Percentiles rank a stretch among this genome's conserved stretches.
phyloP scores from a whole-genome alignment of 2,329 filamentous ascomycete genomes.

The Pyrenochaeta sp. region DNA sequence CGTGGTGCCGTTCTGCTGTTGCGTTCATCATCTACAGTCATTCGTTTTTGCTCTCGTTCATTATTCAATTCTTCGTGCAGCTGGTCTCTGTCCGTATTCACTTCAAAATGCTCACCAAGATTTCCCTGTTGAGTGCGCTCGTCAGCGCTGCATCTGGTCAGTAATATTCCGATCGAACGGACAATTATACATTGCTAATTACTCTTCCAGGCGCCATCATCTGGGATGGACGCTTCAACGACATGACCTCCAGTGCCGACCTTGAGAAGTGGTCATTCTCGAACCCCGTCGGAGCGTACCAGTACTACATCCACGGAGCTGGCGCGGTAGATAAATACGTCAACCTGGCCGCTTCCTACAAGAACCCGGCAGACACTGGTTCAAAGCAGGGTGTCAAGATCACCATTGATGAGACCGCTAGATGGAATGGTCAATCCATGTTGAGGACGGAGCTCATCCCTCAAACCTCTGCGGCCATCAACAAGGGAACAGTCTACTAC shows the following conservation, averaged over 20 bases:
- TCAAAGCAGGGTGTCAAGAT: slow-evolving; percentile 72
- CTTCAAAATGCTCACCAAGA: slow-evolving; percentile 42
- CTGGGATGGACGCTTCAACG: slow-evolving; percentile 73
- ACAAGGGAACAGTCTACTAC: slow-evolving; percentile 71
- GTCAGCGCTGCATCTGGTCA: slow-evolving; percentile 43
- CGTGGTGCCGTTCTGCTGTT: slow-evolving; percentile 7
- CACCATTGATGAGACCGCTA: slow-evolving; percentile 69
- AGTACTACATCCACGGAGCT: slow-evolving; percentile 78
- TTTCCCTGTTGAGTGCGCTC: slow-evolving; percentile 40
- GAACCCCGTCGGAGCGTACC: slow-evolving; percentile 72
- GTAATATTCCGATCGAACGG: slow-evolving; percentile 5
- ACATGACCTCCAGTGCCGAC: slow-evolving; percentile 62
- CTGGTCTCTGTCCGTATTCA: slow-evolving; percentile 30
- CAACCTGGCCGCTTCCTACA: slow-evolving; percentile 65
- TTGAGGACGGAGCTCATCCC: slow-evolving; percentile 77
- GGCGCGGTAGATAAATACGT: slow-evolving; percentile 66
- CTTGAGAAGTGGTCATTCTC: slow-evolving; percentile 70
- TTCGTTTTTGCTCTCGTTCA: slow-evolving; percentile 25
- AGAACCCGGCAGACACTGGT: slow-evolving; percentile 69
- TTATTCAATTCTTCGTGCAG: slow-evolving; percentile 22
- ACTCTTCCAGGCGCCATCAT: slow-evolving; percentile 54
- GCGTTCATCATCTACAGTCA: slow-evolving; percentile 23
- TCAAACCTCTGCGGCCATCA: slow-evolving; percentile 70
- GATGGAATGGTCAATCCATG: slow-evolving; percentile 76
- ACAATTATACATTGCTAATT: neutral